Evolutionary conservation across 1,284 basidiomycete genomes (phyloP).

Genomic region (Fomitopsis betulina): DNA sequence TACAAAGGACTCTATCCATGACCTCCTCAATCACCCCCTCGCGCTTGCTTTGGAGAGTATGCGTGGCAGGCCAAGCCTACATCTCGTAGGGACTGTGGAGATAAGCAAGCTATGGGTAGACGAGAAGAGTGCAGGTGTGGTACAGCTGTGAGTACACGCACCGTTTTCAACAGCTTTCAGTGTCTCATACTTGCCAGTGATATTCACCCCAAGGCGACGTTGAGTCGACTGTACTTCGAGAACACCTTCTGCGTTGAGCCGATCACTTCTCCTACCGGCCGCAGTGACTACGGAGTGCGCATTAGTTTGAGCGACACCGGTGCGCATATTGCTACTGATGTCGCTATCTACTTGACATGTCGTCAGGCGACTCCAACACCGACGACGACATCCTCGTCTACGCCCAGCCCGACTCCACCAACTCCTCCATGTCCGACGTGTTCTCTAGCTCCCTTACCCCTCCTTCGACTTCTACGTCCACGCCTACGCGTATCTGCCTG

Average conservation of each 20-base stretch:
- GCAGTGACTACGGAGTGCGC: conserved; percentile 51
- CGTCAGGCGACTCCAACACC: conserved; percentile 54
- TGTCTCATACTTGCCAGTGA: conserved; percentile 39
- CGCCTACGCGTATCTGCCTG: conserved; percentile 36
- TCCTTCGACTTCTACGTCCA: conserved; percentile 21
- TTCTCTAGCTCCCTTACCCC: not conserved
- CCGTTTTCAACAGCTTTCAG: not conserved
- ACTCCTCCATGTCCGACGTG: conserved; percentile 13
- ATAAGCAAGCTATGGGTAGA: conserved; percentile 58
- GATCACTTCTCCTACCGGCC: conserved; percentile 32
- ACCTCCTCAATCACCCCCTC: conserved; percentile 60
- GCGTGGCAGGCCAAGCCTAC: conserved; percentile 66
- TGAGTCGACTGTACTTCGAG: conserved; percentile 65
- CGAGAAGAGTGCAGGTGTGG: conserved; percentile 40
- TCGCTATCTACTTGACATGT: not conserved
- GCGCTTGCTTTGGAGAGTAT: conserved; percentile 74
- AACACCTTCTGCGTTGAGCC: conserved; percentile 57
- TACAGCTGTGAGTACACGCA: conserved; percentile 51
- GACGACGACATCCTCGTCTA: conserved; percentile 69
- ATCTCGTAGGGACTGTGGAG: conserved; percentile 49
- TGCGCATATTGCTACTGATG: conserved; percentile 25
- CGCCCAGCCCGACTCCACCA: conserved; percentile 37
- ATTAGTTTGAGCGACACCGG: conserved; percentile 67
- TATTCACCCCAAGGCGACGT: conserved; percentile 59
- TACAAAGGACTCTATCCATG: conserved; percentile 13